Evolutionary conservation across 208 protist species (phyloP), one percentile per base, ranked within the genome.

Genomic region (Trichomonas vaginalis): DNA sequence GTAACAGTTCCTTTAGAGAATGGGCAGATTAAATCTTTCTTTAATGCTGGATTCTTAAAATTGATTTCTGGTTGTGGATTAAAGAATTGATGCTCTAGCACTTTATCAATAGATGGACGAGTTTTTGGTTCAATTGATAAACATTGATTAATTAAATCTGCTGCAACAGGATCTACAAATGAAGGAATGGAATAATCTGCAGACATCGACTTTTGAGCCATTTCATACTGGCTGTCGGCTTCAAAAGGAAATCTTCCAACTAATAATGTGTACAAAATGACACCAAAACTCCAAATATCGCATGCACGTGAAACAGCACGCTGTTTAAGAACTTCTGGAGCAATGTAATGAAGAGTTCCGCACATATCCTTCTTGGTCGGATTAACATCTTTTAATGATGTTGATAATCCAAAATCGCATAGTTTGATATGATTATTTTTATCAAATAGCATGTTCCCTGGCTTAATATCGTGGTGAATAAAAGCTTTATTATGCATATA

Each of bases 401-500:
- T 92, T 17, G 86, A 23, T 8, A 92, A 39, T 35, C 86, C 86
- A 51, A 92, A 92, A 92, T 92, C 86, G 27, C 86, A 92, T 35
- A 92, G 37, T 39, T 92, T 92, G 17, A 92, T 42, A 47, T 92
- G 42, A 47, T 92, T 42, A 45, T 92, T 51, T 39, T 35, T 51
- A 51, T 92, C 86, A 10, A 92, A 39, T 17, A 92, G 45, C 86
- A 92, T 92, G 45, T 92, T 92, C 39, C 45, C 27, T 12, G 86
- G 86, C n/a, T 92, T 92, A 9, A 92, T 45, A 92, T 92, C 86
- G 17, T 45, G 86, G 51, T 92, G 86, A 39, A 92, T 51, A 8
- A 92, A 48, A 39, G 45, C 46, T 51, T 92, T 92, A 14, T 42
- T 48, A 47, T 92, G 86, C 86, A 92, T 48, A 92, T 92, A 92